Evolutionary conservation across 352 stramenopile species (phyloP), one percentile per base, ranked within the genome.

Genomic region (Aphanomyces invadans): DNA sequence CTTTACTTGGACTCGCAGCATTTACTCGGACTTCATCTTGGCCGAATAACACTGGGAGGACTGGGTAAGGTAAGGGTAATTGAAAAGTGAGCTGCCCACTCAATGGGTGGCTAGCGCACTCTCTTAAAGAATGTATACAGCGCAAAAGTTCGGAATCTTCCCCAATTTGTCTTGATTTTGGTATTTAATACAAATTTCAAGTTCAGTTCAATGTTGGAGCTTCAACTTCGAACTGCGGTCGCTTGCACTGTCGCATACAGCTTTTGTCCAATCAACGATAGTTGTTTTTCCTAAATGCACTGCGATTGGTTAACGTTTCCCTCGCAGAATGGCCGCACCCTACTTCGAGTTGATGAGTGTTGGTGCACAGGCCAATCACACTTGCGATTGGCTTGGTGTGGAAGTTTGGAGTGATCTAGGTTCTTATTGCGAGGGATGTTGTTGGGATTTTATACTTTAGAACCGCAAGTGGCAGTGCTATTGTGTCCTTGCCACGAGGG

Each of bases 21-120:
- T 67, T 67, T 67, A 67, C 57, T 67, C 60, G 60, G 60, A 67
- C 39, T 45, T 67, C 60, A 56, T 67, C 49, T 67, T 49, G 46
- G 48, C 60, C 60, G 46, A 60, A 67, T 57, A 67, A 67, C 31
- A 67, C 42, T 51, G 48, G n/a, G 19, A 49, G 49, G 36, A 19
- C n/a, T 45, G 46, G 42, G 25, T 59, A 59, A 42, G 42, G 32
- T 65, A 65, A 67, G 38, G 60, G n/a, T n/a, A 67, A 67, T 57
- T 29, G 38, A 21, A 67, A 67, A 67, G 49, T 67, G 60, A 67
- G n/a, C 19, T 19, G 21, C 19, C 49, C 10, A 25, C 36, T 42
- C 36, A 52, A 26, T 52, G 44, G 44, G 44, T 52, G 44, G 44
- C 44, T 25, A 9, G 12, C 9, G 21, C 12, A 23, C 7, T 52